Conservation (phyloP, 306 rosid species). For the Bauhinia variegata region DNA sequence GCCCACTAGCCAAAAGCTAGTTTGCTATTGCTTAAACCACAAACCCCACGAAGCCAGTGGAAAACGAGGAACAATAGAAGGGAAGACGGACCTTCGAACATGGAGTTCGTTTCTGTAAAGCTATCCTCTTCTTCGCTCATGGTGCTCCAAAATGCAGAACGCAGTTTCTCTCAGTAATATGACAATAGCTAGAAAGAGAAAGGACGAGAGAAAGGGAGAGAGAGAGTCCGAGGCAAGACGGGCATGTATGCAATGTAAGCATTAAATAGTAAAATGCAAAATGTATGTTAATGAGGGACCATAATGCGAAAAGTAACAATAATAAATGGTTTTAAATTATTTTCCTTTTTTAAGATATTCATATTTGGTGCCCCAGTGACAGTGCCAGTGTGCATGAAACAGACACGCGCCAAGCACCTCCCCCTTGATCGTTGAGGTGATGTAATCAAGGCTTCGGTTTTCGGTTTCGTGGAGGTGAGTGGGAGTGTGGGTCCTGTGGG, state of each 20-base stretch:
- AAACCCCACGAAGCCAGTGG: conserved; percentile 18
- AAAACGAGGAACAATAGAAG: not conserved
- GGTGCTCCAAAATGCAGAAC: conserved; percentile 30
- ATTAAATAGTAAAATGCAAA: conserved; percentile 24
- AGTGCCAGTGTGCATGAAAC: conserved; percentile 17
- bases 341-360: not conserved
- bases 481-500: too few species aligned
- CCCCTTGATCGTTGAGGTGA: conserved; percentile 16
- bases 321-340: too few species aligned
- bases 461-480: conserved; percentile 1
- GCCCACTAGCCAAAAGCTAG: conserved; percentile 22
- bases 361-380: not conserved
- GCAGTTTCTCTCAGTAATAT: conserved; percentile 31
- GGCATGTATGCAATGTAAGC: conserved; percentile 9
- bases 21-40: conserved; percentile 10
- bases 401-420: conserved; percentile 33
- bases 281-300: not conserved
- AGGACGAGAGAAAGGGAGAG: too few species aligned
- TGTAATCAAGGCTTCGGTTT: conserved; percentile 41
- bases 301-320: not conserved
- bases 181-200: too few species aligned
- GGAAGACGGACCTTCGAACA: conserved; percentile 47
- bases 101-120: conserved; percentile 47
- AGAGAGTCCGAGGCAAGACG: not conserved
- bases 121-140: conserved; percentile 58